Percentiles rank a stretch among this genome's conserved stretches.
Conservation (phyloP, 257 asterid genomes). For the Nicotiana tomentosiformis region DNA sequence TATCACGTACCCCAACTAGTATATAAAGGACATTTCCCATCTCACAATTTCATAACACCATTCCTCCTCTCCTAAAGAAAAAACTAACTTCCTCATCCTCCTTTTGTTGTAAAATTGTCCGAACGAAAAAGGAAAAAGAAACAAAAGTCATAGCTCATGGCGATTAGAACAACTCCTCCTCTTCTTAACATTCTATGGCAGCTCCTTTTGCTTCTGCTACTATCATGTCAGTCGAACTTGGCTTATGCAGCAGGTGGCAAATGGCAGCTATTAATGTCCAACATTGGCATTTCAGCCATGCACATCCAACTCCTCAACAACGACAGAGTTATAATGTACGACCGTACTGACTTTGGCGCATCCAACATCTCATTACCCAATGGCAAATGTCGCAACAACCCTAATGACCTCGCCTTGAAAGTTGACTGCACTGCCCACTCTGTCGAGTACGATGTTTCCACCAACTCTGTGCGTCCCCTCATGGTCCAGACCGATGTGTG, state of each 20-base stretch:
- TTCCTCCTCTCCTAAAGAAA: neutral
- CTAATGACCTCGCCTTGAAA: constrained; percentile 13
- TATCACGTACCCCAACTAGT: neutral
- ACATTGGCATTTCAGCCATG: constrained; percentile 46
- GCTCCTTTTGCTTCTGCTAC: neutral
- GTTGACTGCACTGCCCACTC: constrained; percentile 56
- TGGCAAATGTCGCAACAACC: constrained; percentile 32
- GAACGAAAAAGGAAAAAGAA: neutral
- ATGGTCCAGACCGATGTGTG: constrained; percentile 36
- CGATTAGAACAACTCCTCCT: no score
- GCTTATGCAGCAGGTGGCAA: constrained; percentile 28
- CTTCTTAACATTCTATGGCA: no score
- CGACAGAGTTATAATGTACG: constrained; percentile 44
- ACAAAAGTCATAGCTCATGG: neutral
- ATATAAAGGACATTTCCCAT: neutral
- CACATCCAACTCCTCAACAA: constrained; percentile 55
- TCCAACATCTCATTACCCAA: constrained; percentile 39
- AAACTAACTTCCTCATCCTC: neutral
- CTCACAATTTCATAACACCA: no score
- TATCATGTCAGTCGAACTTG: constrained; percentile 7
- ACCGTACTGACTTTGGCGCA: constrained; percentile 41
- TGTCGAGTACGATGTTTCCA: constrained; percentile 35
- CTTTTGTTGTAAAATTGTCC: neutral
- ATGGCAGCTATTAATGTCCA: constrained; percentile 32
- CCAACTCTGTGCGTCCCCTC: constrained; percentile 38